Evolutionary conservation across 2,329 filamentous ascomycete genomes (phyloP).

Genomic region (Malbranchea cinnamomea): DNA sequence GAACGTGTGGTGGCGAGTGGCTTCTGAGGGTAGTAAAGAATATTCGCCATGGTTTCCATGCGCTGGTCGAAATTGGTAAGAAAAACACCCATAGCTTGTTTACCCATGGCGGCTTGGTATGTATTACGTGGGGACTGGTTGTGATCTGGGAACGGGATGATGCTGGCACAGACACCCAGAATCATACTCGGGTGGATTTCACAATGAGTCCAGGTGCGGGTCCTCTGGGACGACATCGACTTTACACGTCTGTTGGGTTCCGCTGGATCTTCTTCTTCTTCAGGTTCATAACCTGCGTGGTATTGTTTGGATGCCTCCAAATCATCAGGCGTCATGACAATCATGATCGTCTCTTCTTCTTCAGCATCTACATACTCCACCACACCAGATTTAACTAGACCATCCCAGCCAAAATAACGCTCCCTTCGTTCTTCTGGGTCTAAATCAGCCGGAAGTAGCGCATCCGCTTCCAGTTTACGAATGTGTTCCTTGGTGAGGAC

Average conservation of each 20-base stretch:
- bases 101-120: constrained; percentile 98
- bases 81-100: constrained; percentile 99
- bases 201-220: constrained; percentile 92
- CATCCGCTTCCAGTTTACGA: constrained; percentile 57
- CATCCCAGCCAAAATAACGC: constrained; percentile 71
- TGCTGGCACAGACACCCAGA: constrained; percentile 92
- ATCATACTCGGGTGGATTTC: constrained; percentile 99
- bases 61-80: constrained; percentile 91
- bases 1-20: constrained; percentile 88
- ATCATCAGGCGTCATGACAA: constrained; percentile 96
- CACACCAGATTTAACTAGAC: constrained; percentile 66
- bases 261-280: constrained; percentile 48
- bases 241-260: constrained; percentile 79
- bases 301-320: constrained; percentile 61
- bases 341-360: constrained; percentile 98
- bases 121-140: constrained; percentile 97
- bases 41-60: constrained; percentile 99
- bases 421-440: constrained; percentile 43
- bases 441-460: constrained; percentile 46
- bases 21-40: constrained; percentile 97
- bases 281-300: constrained; percentile 48
- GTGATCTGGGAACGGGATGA: constrained; percentile 98
- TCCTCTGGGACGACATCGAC: constrained; percentile 70
- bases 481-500: constrained; percentile 78
- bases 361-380: constrained; percentile 96